Base-by-base conservation (phyloP, 495 filamentous ascomycete species). In the Tuber aestivum region DNA sequence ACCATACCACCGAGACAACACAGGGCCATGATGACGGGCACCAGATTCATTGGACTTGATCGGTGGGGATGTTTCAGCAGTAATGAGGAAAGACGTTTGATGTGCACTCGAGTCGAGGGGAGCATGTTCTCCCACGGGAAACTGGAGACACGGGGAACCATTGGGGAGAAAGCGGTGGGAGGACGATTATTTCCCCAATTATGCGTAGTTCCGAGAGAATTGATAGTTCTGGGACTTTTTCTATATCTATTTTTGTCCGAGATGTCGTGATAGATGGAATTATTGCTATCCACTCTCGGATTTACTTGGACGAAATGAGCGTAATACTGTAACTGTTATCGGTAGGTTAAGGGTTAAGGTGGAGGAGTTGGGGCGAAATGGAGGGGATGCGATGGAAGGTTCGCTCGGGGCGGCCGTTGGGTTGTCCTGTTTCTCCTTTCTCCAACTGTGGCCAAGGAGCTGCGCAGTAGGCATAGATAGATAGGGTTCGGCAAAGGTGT, bases 31-130 rank as follows among this genome's bases (percentile, higher is more conserved):
- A 75, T 79, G 76, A 78, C 72, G 72, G 78, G 72, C 76, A 56
- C 56, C 56, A 35, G 41, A 38, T 50, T 79, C 48, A 41, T 72
- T 71, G 69, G 72, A 70, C 42, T 41, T 35, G 41, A 75, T 79
- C 78, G 77, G 76, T 75, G 77, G 78, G 72, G 45, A 72, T 69
- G 77, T 78, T 75, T 75, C 76, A 78, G 76, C 76, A 78, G 76
- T 18, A 65, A 65, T 65, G 56, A 35, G 56, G 14, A 35, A 65
- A 65, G 8, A 65, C 27, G 56, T 65, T 65, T 27, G 3, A 35
- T 65, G 35, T 65, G 56, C 27, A 65, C 32, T 27, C 56, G 20
- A 35, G 56, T 65, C 32, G 56, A 61, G 16, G 56, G 56, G 56
- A 61, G n/a, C 56, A 61, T 61, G 10, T 61, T 61, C 56, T 65